phyloP scores from a whole-genome alignment of 257 asterid species.

The Osmanthus fragrans region DNA sequence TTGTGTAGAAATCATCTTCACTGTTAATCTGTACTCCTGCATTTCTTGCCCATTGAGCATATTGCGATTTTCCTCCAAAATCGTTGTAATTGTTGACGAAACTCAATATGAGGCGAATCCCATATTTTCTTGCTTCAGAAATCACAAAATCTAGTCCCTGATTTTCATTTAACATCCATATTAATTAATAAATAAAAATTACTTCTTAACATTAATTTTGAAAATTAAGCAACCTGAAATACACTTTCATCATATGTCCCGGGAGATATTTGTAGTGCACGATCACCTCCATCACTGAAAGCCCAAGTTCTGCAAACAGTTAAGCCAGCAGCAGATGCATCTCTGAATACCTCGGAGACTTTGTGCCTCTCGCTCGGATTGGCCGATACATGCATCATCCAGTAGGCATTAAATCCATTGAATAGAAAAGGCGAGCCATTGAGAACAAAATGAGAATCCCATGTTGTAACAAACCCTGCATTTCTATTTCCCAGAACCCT shows the following conservation, averaged over 20 bases:
- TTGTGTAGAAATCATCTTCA: constrained; percentile 55
- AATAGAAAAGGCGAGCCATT: constrained; percentile 36
- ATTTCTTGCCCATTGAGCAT: constrained; percentile 48
- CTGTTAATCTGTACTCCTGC: constrained; percentile 31
- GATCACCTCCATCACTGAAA: constrained; percentile 44
- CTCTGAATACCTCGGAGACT: constrained; percentile 41
- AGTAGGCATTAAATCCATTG: constrained; percentile 58
- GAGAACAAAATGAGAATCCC: constrained; percentile 34
- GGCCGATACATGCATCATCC: constrained; percentile 55
- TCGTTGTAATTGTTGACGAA: constrained; percentile 50
- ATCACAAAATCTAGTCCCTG: constrained; percentile 63
- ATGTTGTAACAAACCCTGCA: constrained; percentile 28
- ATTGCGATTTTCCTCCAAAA: constrained; percentile 51
- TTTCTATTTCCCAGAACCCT: background rate
- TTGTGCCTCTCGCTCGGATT: constrained; percentile 44
- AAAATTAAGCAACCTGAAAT: constrained; percentile 36
- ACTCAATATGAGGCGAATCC: constrained; percentile 41
- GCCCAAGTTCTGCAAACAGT: constrained; percentile 57
- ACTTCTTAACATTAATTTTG: too few relatives aligned
- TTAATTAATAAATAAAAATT: background rate
- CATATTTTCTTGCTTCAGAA: constrained; percentile 42
- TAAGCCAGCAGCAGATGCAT: constrained; percentile 43
- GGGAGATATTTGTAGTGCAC: constrained; percentile 50
- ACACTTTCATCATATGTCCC: constrained; percentile 46
- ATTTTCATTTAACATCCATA: background rate